phyloP scores from a whole-genome alignment of 1,284 basidiomycete genomes.

The Ustilago hordei region DNA sequence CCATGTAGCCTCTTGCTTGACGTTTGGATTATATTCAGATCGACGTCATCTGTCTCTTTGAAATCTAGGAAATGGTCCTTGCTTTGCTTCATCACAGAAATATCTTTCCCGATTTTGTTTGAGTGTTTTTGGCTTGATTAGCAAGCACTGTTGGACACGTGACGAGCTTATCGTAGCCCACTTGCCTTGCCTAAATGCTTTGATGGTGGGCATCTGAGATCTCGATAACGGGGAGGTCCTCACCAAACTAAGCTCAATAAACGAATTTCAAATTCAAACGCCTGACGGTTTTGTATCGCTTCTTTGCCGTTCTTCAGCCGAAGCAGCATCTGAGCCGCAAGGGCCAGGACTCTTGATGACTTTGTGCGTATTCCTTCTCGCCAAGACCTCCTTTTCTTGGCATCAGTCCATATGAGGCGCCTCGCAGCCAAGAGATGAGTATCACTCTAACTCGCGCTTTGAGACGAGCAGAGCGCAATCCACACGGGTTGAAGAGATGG shows the following conservation, averaged over 20 bases:
- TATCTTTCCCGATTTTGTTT: neutral
- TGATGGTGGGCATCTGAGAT: neutral
- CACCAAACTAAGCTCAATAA: neutral
- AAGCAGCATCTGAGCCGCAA: neutral
- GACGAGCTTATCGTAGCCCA: neutral
- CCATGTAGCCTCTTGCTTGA: neutral
- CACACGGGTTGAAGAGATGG: neutral
- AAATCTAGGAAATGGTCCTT: neutral
- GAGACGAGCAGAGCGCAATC: neutral
- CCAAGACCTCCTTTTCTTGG: no score
- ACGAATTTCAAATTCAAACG: conserved; percentile 15
- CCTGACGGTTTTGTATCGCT: neutral
- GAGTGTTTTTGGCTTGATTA: neutral
- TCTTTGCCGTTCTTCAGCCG: neutral
- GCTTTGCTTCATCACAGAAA: neutral
- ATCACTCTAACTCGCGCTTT: neutral
- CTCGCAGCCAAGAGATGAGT: neutral
- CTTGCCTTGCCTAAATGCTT: neutral
- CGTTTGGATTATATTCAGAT: neutral
- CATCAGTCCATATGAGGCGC: no score
- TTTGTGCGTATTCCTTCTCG: no score
- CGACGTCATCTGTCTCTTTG: neutral
- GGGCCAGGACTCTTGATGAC: no score
- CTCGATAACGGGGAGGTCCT: neutral
- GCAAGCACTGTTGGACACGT: neutral